Conservation (phyloP, 176 grass and related monocot species). For the Lolium rigidum region DNA sequence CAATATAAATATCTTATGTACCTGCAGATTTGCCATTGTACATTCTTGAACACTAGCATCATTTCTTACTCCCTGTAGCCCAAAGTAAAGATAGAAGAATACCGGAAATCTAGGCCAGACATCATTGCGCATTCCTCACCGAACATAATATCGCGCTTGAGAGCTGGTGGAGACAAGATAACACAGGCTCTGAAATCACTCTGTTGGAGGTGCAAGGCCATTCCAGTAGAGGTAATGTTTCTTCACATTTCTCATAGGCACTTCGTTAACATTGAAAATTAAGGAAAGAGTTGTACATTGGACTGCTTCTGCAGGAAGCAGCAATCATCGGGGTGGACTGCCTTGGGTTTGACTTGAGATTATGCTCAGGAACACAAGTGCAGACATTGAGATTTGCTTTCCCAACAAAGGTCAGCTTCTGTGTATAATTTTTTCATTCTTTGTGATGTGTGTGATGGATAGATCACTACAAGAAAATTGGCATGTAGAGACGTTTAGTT, state of each 20-base stretch:
- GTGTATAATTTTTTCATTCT: not conserved
- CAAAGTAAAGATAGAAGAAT: slow-evolving; percentile 71
- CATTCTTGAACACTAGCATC: not conserved
- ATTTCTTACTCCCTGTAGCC: slow-evolving; percentile 42
- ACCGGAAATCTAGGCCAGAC: slow-evolving; percentile 70
- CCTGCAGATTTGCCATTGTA: slow-evolving; percentile 1
- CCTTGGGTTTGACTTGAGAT: slow-evolving; percentile 91
- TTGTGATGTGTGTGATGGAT: not conserved
- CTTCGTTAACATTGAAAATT: not conserved
- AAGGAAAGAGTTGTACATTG: not conserved
- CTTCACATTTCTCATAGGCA: slow-evolving; percentile 18
- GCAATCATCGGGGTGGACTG: slow-evolving; percentile 80
- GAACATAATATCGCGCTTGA: slow-evolving; percentile 79
- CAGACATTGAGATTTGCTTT: slow-evolving; percentile 91
- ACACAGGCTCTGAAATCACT: slow-evolving; percentile 79
- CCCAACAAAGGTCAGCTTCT: slow-evolving; percentile 52
- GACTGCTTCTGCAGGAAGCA: slow-evolving; percentile 62
- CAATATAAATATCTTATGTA: not conserved
- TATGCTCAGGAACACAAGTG: slow-evolving; percentile 86
- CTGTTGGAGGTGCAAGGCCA: slow-evolving; percentile 74
- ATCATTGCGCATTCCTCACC: slow-evolving; percentile 75
- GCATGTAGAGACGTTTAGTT: too few species aligned
- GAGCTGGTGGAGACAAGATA: slow-evolving; percentile 83
- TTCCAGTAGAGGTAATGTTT: slow-evolving; percentile 77
- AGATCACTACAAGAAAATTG: too few species aligned